Conservation (phyloP, 352 stramenopile genomes). For the Pythium oligandrum region DNA sequence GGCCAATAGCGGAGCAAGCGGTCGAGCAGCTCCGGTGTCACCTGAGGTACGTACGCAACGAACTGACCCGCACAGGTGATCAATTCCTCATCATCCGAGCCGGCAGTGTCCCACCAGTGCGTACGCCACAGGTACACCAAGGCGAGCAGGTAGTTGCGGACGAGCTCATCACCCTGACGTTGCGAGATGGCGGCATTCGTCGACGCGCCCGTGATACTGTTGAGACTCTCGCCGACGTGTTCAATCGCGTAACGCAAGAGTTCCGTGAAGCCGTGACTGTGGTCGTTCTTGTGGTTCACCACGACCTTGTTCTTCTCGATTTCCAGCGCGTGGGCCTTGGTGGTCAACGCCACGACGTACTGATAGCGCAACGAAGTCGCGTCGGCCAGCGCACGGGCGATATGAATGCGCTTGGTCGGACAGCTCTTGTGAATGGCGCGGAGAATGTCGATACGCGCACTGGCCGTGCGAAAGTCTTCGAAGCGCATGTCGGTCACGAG, state of each 20-base stretch:
- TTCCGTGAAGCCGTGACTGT: constrained; percentile 79
- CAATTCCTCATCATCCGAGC: constrained; percentile 81
- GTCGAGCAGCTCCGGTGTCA: constrained; percentile 42
- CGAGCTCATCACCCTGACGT: constrained; percentile 38
- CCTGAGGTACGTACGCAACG: constrained; percentile 73
- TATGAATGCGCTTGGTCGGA: constrained; percentile 57
- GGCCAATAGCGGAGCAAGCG: constrained; percentile 64
- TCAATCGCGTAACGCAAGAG: constrained; percentile 81
- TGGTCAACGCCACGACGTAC: constrained; percentile 55
- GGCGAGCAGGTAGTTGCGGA: constrained; percentile 67
- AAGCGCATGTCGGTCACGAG: constrained; percentile 80
- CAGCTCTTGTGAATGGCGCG: constrained; percentile 84
- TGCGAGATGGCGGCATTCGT: constrained; percentile 19
- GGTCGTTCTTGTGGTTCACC: constrained; percentile 56
- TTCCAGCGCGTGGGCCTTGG: constrained; percentile 37
- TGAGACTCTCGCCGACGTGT: constrained; percentile 56
- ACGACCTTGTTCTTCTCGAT: constrained; percentile 60
- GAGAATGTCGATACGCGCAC: constrained; percentile 72
- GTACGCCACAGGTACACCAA: constrained; percentile 63
- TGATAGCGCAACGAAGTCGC: constrained; percentile 59
- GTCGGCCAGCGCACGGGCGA: constrained; percentile 68
- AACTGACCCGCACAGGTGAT: constrained; percentile 80
- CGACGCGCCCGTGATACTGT: constrained; percentile 23
- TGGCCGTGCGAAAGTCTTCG: constrained; percentile 83
- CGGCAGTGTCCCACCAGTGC: constrained; percentile 70